Evolutionary conservation across 179 eudicot genomes (phyloP), one percentile per base, ranked within the genome.

Genomic region (Silene vulgaris): DNA sequence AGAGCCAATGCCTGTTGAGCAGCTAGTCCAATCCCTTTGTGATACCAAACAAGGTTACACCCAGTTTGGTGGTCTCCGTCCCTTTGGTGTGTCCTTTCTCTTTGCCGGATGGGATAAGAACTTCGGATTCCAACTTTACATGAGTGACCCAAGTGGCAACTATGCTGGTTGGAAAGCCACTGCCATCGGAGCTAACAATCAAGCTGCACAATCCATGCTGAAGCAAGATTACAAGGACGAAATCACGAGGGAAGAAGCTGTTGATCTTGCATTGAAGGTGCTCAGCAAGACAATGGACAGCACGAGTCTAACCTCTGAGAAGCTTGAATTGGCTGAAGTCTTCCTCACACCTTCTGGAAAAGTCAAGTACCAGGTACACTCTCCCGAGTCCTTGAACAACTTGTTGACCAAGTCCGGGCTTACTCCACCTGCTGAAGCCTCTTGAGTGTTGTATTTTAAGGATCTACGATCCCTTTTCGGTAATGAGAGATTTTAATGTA

Each of bases 221-320:
- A 90, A 93, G 86, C 98, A 93, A 83, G 98, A 93, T 65, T 93
- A 93, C 77, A 93, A 91, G 88, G 98, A 93, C 83, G 98, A 91
- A 7, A 91, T 91, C 56, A 78, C 83, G 4, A 82, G 98, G 76
- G 93, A 93, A 72, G 98, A 90, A 43, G 98, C 97, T 1, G 89
- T 89, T 43, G 86, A 93, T 76, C 90, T 93, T 65, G 97, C 89
- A 0, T 79, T 93, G 76, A 93, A 93, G 90, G 98, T 93, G 64
- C 91, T 93, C 5, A 89, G 98, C 69, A 93, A 91, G 91, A 90
- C 98, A 1, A 93, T 93, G 98, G 98, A 93, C 74, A 93, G 96
- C 84, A 93, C 98, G 0, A 93, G 97, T 75, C 93, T 93, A 56
- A 93, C 96, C 72, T 90, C 97, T 0, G 98, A 93, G 63, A 93